A percentile compares a stretch with the other conserved stretches of the same genome.
Evolutionary conservation across 306 rosid species (phyloP).

Genomic region (Macrotyloma uniflorum): DNA sequence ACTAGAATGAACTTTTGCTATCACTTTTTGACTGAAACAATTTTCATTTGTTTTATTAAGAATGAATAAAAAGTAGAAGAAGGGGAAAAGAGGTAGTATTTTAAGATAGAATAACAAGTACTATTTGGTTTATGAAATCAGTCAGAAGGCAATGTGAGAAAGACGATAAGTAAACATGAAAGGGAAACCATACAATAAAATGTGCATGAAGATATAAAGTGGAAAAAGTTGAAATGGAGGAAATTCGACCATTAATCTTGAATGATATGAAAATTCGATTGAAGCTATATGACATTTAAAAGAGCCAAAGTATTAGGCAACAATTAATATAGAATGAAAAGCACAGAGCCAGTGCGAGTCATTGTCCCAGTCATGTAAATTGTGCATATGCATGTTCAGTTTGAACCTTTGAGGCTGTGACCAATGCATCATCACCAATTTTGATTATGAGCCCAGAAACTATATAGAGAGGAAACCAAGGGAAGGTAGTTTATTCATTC

Average conservation of each 20-base stretch:
- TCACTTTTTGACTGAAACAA: neutral
- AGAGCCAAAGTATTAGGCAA: neutral
- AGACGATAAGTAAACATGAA: neutral
- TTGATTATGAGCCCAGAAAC: neutral
- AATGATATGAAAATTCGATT: neutral
- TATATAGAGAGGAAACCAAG: neutral
- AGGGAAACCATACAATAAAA: neutral
- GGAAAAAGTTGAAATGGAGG: neutral
- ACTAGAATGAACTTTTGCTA: neutral
- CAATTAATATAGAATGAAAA: neutral
- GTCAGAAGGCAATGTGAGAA: neutral
- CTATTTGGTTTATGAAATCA: too few species aligned
- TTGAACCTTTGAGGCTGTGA: neutral
- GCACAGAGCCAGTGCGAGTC: neutral
- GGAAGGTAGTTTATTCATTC: too few species aligned
- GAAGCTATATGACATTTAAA: conserved; percentile 25
- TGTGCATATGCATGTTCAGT: neutral
- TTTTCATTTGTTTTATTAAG: neutral
- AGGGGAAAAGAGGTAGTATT: too few species aligned
- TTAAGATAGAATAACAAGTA: too few species aligned
- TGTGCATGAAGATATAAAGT: neutral
- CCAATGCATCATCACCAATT: neutral
- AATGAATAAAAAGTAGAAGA: too few species aligned
- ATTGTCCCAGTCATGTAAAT: conserved; percentile 12
- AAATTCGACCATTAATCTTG: neutral